Conservation (phyloP, 441 rosid genomes). For the Populus hybrid region DNA sequence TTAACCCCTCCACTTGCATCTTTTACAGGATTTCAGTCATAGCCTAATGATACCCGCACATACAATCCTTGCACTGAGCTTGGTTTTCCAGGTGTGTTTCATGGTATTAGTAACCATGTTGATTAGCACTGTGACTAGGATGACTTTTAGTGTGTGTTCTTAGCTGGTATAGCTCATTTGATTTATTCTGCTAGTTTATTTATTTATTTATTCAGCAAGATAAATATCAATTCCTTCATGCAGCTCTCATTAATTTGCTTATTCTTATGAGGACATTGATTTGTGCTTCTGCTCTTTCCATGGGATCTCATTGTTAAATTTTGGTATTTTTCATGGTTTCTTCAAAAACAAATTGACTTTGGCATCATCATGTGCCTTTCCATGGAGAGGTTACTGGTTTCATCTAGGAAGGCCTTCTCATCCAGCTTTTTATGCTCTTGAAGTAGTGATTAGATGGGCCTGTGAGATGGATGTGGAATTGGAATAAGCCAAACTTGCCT, state of each 20-base stretch:
- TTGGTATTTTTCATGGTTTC: background rate
- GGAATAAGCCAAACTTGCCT: background rate
- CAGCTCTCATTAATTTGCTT: background rate
- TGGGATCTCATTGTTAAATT: background rate
- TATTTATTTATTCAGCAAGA: background rate
- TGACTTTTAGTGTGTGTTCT: background rate
- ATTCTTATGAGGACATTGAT: background rate
- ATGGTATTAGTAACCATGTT: constrained; percentile 6
- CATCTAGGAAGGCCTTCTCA: background rate
- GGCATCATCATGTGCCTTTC: background rate
- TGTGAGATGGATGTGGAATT: background rate
- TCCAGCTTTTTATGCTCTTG: background rate
- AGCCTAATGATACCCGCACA: constrained; percentile 78
- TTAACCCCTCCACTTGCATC: constrained; percentile 5
- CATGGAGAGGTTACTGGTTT: background rate
- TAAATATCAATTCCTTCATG: background rate
- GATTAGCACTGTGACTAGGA: background rate
- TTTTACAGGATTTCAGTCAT: constrained; percentile 74
- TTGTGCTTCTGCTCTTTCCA: background rate
- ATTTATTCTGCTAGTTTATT: background rate
- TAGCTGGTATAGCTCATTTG: background rate
- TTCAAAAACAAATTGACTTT: no score
- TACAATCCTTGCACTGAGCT: constrained; percentile 53
- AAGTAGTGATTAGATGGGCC: background rate
- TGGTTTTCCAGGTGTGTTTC: constrained; percentile 79